Conservation (phyloP, 352 stramenopile genomes). For the Elongisporangium senticosum region DNA sequence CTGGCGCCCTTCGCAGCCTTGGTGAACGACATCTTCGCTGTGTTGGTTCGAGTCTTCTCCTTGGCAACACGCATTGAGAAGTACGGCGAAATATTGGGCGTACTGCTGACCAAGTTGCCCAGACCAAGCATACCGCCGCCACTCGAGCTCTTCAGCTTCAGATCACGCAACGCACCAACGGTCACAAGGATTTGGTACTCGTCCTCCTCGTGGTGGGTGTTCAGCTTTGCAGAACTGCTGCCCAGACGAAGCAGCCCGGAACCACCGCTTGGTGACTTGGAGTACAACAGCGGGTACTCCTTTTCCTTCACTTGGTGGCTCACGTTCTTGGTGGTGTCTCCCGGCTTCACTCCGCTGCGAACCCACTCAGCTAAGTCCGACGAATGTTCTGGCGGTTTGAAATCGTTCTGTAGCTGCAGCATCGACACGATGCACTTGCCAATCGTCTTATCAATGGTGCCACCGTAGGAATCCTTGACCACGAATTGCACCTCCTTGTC, state of each 20-base stretch:
- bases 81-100: slow-evolving; percentile 75
- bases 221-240: slow-evolving; percentile 11
- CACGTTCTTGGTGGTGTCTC: slow-evolving; percentile 80
- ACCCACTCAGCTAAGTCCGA: slow-evolving; percentile 80
- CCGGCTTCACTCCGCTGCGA: slow-evolving; percentile 66
- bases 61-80: slow-evolving; percentile 72
- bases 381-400: slow-evolving; percentile 61
- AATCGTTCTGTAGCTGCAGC: slow-evolving; percentile 68
- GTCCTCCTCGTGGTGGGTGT: slow-evolving; percentile 21
- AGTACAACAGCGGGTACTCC: slow-evolving; percentile 65
- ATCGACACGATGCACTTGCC: slow-evolving; percentile 75
- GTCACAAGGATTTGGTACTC: slow-evolving; percentile 73
- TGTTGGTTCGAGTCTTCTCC: slow-evolving; percentile 63
- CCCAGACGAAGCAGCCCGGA: slow-evolving; percentile 21
- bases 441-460: slow-evolving; percentile 70
- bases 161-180: slow-evolving; percentile 43
- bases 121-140: slow-evolving; percentile 61
- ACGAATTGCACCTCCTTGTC: slow-evolving; percentile 71
- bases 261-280: slow-evolving; percentile 31
- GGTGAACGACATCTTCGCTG: slow-evolving; percentile 55
- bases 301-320: slow-evolving; percentile 71
- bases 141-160: slow-evolving; percentile 60
- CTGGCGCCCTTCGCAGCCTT: slow-evolving; percentile 40
- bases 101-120: slow-evolving; percentile 69
- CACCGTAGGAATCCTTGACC: slow-evolving; percentile 82